Percentiles rank a stretch among this genome's conserved stretches.
Evolutionary conservation across 768 basidiomycete genomes (phyloP).

Genomic region (Aureoboletus auriporus): DNA sequence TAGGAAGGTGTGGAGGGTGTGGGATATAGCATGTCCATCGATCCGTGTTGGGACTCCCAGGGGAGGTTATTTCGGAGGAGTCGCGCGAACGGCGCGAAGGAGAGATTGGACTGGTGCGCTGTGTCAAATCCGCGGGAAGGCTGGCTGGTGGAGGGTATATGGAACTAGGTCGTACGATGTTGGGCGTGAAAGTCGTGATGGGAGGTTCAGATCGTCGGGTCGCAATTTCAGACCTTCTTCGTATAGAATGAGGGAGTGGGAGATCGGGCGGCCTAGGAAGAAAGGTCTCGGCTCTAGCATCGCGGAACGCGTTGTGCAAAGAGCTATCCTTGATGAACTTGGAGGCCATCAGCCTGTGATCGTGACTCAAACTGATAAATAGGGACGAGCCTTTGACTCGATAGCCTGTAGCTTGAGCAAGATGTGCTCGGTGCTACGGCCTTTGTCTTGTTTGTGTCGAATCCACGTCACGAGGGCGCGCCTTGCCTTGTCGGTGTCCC

Average conservation of each 20-base stretch:
- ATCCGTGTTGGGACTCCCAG: not conserved
- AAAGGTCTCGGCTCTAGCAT: constrained; percentile 28
- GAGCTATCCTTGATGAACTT: constrained; percentile 30
- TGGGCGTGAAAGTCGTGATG: not conserved
- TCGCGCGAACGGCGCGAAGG: not conserved
- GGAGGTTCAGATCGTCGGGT: not conserved
- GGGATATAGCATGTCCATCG: not conserved
- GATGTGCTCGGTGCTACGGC: constrained; percentile 29
- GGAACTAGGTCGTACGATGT: not conserved
- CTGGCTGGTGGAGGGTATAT: not conserved
- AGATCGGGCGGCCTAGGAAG: constrained; percentile 25
- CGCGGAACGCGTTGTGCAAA: constrained; percentile 29
- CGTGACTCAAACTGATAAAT: not conserved
- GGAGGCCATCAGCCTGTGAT: not conserved
- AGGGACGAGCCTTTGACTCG: constrained; percentile 24
- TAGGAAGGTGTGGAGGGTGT: not conserved
- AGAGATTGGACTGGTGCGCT: not conserved
- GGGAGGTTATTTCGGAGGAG: not conserved
- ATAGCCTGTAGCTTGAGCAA: constrained; percentile 24
- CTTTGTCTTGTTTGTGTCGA: constrained; percentile 25
- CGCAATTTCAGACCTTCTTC: not conserved
- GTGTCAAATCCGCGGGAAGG: not conserved
- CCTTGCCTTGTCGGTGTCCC: constrained; percentile 24
- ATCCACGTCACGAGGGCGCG: constrained; percentile 30
- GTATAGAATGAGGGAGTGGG: constrained; percentile 16